Conservation (phyloP, 2,329 filamentous ascomycete genomes). For the Stagonosporopsis tanaceti region DNA sequence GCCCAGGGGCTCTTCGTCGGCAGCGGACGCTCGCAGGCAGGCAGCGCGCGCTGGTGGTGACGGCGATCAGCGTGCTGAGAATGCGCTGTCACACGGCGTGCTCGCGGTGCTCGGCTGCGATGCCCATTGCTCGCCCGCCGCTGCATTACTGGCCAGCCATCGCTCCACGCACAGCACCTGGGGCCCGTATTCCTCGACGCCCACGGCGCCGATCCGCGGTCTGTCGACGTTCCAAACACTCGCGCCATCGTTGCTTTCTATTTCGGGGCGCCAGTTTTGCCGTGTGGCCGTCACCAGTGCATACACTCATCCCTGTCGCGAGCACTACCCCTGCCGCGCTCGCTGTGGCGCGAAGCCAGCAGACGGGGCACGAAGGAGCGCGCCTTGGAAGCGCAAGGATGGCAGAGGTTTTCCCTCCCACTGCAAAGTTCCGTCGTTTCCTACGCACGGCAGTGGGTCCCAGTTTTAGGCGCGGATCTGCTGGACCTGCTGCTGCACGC, state of each 20-base stretch:
- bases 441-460: constrained; percentile 26
- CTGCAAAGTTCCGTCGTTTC: constrained; percentile 37
- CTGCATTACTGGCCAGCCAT: constrained; percentile 26
- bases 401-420: constrained; percentile 23
- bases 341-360: constrained; percentile 35
- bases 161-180: constrained; percentile 18
- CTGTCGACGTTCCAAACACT: constrained; percentile 36
- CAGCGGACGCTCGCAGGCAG: neutral
- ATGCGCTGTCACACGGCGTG: constrained; percentile 16
- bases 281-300: constrained; percentile 34
- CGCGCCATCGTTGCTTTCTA: constrained; percentile 38
- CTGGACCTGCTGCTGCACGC: constrained; percentile 16
- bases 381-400: constrained; percentile 29
- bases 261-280: constrained; percentile 36
- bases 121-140: constrained; percentile 20
- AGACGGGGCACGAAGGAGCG: constrained; percentile 28
- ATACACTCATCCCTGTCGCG: constrained; percentile 15
- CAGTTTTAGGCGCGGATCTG: constrained; percentile 26
- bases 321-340: constrained; percentile 21
- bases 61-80: constrained; percentile 9
- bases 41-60: neutral
- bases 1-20: constrained; percentile 4
- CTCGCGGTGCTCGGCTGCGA: constrained; percentile 4
- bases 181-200: constrained; percentile 32
- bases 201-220: constrained; percentile 31